A percentile compares a stretch with the other conserved stretches of the same genome.
These are phyloP conservation scores for Komagataella pastoris DNA, from an alignment of 805 yeast species.

Conservation along the genomic window DNA sequence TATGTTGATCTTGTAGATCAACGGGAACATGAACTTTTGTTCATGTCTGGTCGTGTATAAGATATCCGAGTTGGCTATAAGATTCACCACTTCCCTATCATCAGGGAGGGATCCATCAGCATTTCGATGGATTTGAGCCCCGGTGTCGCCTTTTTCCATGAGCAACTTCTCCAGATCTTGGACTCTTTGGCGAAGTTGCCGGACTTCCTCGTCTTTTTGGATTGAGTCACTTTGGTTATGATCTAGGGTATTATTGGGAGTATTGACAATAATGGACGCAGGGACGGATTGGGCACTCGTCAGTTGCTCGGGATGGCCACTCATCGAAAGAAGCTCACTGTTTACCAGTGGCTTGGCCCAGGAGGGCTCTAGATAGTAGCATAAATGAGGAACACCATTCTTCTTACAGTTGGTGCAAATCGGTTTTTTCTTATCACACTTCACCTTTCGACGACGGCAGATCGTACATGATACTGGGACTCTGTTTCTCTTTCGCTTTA, in stretches of 20 bases:
- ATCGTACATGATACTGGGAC: conserved; percentile 26
- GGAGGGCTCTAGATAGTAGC: conserved; percentile 44
- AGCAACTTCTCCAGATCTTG: conserved; percentile 12
- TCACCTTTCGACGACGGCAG: conserved; percentile 24
- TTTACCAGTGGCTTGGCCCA: conserved; percentile 37
- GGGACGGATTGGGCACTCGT: not conserved
- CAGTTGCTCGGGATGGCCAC: not conserved
- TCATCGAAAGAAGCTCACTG: conserved; percentile 11
- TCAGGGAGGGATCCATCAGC: conserved; percentile 1
- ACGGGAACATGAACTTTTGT: conserved; percentile 18
- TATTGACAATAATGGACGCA: not conserved
- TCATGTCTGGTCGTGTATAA: conserved; percentile 21
- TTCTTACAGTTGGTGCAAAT: conserved; percentile 43
- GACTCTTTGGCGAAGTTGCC: conserved; percentile 11
- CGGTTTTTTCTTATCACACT: conserved; percentile 32
- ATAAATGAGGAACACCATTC: conserved; percentile 44
- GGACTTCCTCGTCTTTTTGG: conserved; percentile 12
- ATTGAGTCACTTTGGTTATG: not conserved
- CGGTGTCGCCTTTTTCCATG: conserved; percentile 1
- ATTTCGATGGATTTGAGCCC: not conserved
- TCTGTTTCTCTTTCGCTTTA: conserved; percentile 5
- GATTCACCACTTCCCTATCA: conserved; percentile 16
- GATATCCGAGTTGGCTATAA: conserved; percentile 19
- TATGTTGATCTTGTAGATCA: conserved; percentile 26
- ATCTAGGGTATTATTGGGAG: not conserved